Evolutionary conservation across 345 rosid genomes (phyloP).

Genomic region (Rhodamnia rubescens): DNA sequence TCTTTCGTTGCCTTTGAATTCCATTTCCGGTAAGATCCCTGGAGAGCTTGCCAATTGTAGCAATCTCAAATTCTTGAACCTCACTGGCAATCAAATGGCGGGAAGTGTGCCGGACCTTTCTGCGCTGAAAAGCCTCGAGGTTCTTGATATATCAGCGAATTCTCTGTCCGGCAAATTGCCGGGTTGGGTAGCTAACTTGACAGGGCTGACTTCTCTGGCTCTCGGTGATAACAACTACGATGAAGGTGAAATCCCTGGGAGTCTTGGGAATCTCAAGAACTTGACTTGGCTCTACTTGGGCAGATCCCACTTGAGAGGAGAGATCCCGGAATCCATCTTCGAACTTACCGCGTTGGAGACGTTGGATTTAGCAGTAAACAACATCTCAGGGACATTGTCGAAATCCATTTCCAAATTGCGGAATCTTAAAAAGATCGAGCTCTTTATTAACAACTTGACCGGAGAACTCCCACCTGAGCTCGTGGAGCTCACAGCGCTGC

Average conservation of each 20-base stretch:
- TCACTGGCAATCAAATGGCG: constrained; percentile 33
- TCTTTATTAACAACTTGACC: constrained; percentile 36
- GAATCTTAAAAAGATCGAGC: constrained; percentile 56
- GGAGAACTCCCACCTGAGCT: constrained; percentile 62
- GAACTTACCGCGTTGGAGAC: constrained; percentile 27
- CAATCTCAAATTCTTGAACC: constrained; percentile 47
- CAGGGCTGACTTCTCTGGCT: constrained; percentile 28
- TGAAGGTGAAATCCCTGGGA: constrained; percentile 44
- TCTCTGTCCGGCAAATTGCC: constrained; percentile 51
- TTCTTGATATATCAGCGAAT: constrained; percentile 46
- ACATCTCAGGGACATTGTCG: constrained; percentile 47
- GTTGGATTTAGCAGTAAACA: constrained; percentile 47
- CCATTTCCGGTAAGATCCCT: constrained; percentile 52
- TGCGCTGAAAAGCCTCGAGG: constrained; percentile 22
- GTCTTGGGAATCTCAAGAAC: constrained; percentile 54
- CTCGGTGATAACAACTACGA: constrained; percentile 36
- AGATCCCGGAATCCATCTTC: constrained; percentile 57
- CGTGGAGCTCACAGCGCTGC: constrained; percentile 30
- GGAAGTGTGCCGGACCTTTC: constrained; percentile 67
- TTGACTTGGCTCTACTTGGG: constrained; percentile 47
- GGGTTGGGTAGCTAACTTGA: constrained; percentile 54
- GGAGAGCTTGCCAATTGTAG: constrained; percentile 26
- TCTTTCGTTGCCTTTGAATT: constrained; percentile 36
- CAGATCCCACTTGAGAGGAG: constrained; percentile 25
- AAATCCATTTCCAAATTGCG: constrained; percentile 34